Evolutionary conservation across 176 grass and related monocot genomes (phyloP), one percentile per base, ranked within the genome.

Genomic region (Phoenix dactylifera): DNA sequence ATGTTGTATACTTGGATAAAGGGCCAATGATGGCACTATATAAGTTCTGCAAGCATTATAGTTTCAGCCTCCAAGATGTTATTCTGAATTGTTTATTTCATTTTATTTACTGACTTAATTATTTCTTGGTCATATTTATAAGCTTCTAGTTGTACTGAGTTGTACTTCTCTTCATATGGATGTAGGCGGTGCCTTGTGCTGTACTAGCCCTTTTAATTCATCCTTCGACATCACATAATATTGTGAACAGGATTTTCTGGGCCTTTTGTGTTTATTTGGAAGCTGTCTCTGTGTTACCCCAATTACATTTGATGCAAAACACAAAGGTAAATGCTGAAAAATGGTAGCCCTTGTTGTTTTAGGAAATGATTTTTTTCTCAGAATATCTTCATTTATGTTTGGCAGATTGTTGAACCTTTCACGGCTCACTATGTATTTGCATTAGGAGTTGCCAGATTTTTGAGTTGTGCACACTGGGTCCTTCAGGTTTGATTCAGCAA

Each of bases 241-340:
- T 72, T 17, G 18, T 52, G 58, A 72, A 72, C 59, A 61, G 69
- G 25, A 54, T 72, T 35, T 32, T 28, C 22, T 72, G 69, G 69
- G 69, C 69, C 18, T 72, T 72, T 10, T 60, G 69, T 62, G 69
- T 72, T 53, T 72, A 62, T 54, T 53, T 72, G 58, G 69, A 72
- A 62, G 57, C 69, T 39, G 57, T 72, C 15, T 72, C 69, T 35
- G 69, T 72, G 25, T 39, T 72, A 12, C 69, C 69, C 18, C 69
- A 72, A 50, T 50, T 72, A 29, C 49, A 50, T 22, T 22, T 72
- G 49, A 72, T 72, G 69, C 69, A 62, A 60, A 72, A 72, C 50
- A 62, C 58, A 29, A 72, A 72, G 69, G 69, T 72, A 30, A 4
- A 39, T 35, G 3, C 17, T 49, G 15, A 44, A 51, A 12, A 25